Conservation (phyloP, 2,329 filamentous ascomycete species). For the Ophiocordyceps sinensis region DNA sequence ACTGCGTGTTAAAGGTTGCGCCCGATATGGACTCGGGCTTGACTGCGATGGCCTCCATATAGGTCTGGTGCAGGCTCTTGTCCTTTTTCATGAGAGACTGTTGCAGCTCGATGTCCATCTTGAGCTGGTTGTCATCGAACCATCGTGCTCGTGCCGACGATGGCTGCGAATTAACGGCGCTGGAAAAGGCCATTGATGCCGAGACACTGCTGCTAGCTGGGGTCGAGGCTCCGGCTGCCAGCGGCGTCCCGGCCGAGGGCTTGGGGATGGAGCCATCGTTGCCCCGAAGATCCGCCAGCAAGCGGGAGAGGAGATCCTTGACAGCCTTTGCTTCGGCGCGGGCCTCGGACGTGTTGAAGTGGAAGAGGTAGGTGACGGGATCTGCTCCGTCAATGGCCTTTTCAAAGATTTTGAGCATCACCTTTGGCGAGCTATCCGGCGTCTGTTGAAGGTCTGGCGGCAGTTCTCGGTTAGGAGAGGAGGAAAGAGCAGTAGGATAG, state of each 20-base stretch:
- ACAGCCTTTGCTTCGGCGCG: conserved; percentile 73
- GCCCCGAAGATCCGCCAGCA: conserved; percentile 57
- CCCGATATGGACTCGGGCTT: conserved; percentile 76
- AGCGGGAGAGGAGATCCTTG: conserved; percentile 64
- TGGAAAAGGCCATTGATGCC: conserved; percentile 65
- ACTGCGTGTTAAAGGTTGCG: conserved; percentile 74
- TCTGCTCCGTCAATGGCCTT: conserved; percentile 45
- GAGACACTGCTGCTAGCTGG: conserved; percentile 32
- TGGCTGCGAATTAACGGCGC: conserved; percentile 42
- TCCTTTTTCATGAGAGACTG: conserved; percentile 79
- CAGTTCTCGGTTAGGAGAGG: background rate
- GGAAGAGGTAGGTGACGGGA: conserved; percentile 65
- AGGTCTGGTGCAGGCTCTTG: conserved; percentile 61
- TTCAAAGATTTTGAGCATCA: conserved; percentile 85
- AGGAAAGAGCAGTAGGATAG: background rate
- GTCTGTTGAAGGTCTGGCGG: conserved; percentile 80
- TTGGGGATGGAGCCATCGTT: conserved; percentile 36
- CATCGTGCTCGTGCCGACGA: conserved; percentile 47
- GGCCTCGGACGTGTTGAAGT: conserved; percentile 71
- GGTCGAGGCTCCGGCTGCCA: conserved; percentile 12
- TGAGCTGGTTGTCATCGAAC: conserved; percentile 71
- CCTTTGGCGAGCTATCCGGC: conserved; percentile 72
- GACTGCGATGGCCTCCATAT: conserved; percentile 67
- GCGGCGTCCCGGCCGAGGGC: conserved; percentile 19
- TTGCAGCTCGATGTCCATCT: conserved; percentile 67